Base-by-base conservation (phyloP, 441 rosid species). In the Pelargonium fulgidum region DNA sequence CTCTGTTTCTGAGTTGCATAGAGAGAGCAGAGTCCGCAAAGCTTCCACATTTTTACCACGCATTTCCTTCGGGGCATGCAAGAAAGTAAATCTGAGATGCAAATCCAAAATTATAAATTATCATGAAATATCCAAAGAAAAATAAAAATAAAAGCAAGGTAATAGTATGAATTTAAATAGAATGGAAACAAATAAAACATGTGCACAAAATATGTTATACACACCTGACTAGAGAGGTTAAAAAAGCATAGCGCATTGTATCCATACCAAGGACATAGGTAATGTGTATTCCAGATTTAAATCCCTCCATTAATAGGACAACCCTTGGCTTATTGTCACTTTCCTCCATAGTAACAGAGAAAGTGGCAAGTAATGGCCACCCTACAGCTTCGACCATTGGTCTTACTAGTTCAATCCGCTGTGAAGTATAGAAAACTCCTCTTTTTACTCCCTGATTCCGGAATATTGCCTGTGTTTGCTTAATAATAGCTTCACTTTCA, bases 331-430 rank as follows among this genome's bases (percentile, higher is more conserved):
- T 95, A 82, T 91, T 91, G 50, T 95, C 99, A 81, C 90, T 97
- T 85, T 92, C 99, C 85, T 92, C 99, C 98, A 22, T 22, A 1
- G 24, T 95, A 72, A 95, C 99, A 0, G 99, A 95, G 85, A 95
- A 95, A 70, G 99, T 84, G 66, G 96, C 99, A 72, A 95, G 98
- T 77, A 92, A 77, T 64, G 98, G 89, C 99, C 99, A 95, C 68
- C 98, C 99, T 78, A 95, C 96, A 48, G 98, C 97, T 80, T 95
- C 99, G 75, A 92, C 96, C 98, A 95, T 90, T 70, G 99, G 99
- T 82, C 90, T 88, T 71, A 92, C 83, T 44, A 95, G 84, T 76
- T 92, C 97, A 69, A 88, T 85, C 75, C 85, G 83, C 65, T 89
- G 80, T 47, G 89, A 86, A 26, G 92, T 87, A 72, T 89, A 87